These are phyloP conservation scores for Chrysoporthe austroafricana DNA, from an alignment of 2,329 filamentous ascomycete genomes.

Conservation along the genomic window DNA sequence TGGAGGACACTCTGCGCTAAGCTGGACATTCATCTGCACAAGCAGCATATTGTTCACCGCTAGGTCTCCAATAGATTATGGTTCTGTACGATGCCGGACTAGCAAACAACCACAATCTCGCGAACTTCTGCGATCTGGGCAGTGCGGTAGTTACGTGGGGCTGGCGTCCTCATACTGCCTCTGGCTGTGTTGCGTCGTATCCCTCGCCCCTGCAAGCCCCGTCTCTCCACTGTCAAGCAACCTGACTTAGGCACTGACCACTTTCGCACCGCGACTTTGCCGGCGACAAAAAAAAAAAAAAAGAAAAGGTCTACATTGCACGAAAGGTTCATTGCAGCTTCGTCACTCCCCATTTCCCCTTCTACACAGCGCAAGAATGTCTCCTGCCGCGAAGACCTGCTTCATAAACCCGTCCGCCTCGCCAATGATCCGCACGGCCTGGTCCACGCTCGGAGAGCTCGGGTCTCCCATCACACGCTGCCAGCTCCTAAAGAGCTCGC, in stretches of 20 bases:
- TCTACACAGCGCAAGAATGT: slow-evolving; percentile 23
- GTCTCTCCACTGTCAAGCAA: not conserved
- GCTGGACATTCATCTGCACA: too few relatives aligned
- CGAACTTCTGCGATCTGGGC: not conserved
- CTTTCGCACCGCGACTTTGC: too few relatives aligned
- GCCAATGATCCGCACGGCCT: slow-evolving; percentile 50
- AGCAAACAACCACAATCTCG: not conserved
- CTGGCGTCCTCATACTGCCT: not conserved
- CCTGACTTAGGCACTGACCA: not conserved
- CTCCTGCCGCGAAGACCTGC: slow-evolving; percentile 37
- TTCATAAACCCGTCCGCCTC: slow-evolving; percentile 49
- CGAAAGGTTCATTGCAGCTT: not conserved
- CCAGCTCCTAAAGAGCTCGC: slow-evolving; percentile 47
- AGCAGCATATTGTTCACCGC: too few relatives aligned
- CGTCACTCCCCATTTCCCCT: not conserved
- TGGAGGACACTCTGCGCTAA: too few relatives aligned
- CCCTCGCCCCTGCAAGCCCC: not conserved
- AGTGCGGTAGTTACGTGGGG: not conserved
- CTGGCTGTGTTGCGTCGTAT: not conserved
- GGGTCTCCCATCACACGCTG: slow-evolving; percentile 43
- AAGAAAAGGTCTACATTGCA: not conserved
- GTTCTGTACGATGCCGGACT: not conserved
- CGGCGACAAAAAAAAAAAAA: not conserved
- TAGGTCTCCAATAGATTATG: too few relatives aligned
- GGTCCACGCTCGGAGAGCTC: slow-evolving; percentile 50